phyloP scores from a whole-genome alignment of 73 alveolate genomes.

The Breviolum minutum region DNA sequence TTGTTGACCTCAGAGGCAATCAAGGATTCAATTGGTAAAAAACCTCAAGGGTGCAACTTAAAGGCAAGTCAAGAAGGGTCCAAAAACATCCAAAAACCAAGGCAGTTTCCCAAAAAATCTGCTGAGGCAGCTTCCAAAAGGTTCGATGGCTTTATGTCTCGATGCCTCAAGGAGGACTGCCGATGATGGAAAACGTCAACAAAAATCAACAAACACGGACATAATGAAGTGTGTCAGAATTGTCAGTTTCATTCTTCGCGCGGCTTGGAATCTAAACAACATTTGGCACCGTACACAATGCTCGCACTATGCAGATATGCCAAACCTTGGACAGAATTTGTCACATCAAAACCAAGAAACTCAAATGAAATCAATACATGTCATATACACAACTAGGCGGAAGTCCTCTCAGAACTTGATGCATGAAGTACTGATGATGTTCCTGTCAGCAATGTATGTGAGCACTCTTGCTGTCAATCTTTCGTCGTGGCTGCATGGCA shows the following conservation, averaged over 20 bases:
- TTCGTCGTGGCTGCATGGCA: not conserved
- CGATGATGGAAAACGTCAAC: not conserved
- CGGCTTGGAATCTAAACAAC: not conserved
- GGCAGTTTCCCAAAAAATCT: too few relatives aligned
- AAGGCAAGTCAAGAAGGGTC: too few relatives aligned
- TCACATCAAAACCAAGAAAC: not conserved
- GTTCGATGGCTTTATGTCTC: conserved; percentile 98
- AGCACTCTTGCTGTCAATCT: not conserved
- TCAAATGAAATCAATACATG: not conserved
- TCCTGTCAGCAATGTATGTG: conserved; percentile 50
- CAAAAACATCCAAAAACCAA: too few relatives aligned
- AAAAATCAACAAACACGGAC: not conserved
- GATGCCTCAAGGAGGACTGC: conserved; percentile 92
- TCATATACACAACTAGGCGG: not conserved
- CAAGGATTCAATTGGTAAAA: not conserved
- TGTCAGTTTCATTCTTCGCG: not conserved
- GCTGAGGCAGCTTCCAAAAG: conserved; percentile 92
- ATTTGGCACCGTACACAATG: conserved; percentile 76
- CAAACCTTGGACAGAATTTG: conserved; percentile 81
- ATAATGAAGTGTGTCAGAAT: too few relatives aligned
- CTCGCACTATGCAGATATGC: conserved; percentile 97
- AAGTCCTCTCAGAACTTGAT: conserved; percentile 96
- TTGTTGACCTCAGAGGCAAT: conserved; percentile 96
- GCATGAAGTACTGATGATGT: conserved; percentile 96
- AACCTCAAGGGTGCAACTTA: not conserved